Evolutionary conservation across 805 yeast species (phyloP).

Genomic region (Nadsonia fulvescens): DNA sequence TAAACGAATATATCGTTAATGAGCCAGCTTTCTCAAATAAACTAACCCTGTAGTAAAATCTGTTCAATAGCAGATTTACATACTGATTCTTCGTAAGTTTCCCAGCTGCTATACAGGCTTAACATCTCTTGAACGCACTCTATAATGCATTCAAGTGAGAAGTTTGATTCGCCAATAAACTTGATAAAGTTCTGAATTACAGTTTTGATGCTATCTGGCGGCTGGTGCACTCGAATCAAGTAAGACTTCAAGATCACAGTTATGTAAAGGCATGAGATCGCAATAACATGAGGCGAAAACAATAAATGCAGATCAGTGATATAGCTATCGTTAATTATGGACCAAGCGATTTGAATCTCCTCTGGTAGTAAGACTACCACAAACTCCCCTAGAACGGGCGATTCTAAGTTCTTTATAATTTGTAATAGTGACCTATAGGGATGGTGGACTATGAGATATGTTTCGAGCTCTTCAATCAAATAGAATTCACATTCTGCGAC

Average conservation of each 20-base stretch:
- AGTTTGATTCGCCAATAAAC: conserved; percentile 58
- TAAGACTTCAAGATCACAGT: conserved; percentile 38
- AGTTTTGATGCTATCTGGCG: conserved; percentile 20
- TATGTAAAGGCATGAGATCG: conserved; percentile 64
- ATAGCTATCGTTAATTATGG: conserved; percentile 74
- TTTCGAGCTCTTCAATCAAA: conserved; percentile 61
- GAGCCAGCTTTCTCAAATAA: no score
- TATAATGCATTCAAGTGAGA: conserved; percentile 59
- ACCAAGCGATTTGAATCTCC: conserved; percentile 78
- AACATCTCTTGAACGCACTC: conserved; percentile 75
- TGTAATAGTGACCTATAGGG: conserved; percentile 23
- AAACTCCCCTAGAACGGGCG: no score
- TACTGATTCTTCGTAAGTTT: conserved; percentile 52
- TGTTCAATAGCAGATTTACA: no score
- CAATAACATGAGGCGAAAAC: conserved; percentile 79
- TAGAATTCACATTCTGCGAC: conserved; percentile 94
- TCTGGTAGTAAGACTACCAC: conserved; percentile 20
- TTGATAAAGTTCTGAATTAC: conserved; percentile 39
- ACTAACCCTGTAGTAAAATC: no score
- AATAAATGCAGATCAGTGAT: conserved; percentile 71
- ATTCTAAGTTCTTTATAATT: no score
- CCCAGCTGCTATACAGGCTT: conserved; percentile 73
- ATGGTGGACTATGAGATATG: conserved; percentile 23
- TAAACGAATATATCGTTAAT: no score
- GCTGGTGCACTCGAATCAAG: conserved; percentile 15